A percentile compares a stretch with the other conserved stretches of the same genome.
These are phyloP conservation scores for Stropharia rugosoannulata DNA, from an alignment of 768 basidiomycete species.

Conservation along the genomic window DNA sequence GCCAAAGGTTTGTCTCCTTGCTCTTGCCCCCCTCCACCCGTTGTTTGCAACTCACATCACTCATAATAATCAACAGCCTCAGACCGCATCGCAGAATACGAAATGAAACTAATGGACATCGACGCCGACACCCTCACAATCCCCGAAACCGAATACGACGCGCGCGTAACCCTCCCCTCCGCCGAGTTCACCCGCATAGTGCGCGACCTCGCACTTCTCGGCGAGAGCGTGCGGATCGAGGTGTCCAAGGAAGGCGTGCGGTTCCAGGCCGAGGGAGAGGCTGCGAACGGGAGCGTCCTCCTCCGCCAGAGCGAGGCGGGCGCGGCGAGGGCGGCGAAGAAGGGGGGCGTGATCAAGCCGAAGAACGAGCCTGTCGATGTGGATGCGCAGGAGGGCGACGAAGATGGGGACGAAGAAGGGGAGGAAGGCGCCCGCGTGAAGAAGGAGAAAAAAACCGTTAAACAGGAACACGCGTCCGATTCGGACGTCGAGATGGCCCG, in stretches of 20 bases:
- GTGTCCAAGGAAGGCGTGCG: constrained; percentile 94
- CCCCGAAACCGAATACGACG: constrained; percentile 97
- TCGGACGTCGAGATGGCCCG: constrained; percentile 53
- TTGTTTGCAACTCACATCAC: too few species aligned
- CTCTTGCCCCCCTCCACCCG: too few species aligned
- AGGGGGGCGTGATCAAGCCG: constrained; percentile 41
- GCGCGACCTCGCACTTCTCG: constrained; percentile 84
- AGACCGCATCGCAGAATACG: constrained; percentile 95
- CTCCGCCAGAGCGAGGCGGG: constrained; percentile 67
- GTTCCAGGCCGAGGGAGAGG: constrained; percentile 91
- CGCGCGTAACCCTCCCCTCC: constrained; percentile 83
- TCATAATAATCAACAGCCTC: too few species aligned
- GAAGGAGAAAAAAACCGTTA: constrained; percentile 37
- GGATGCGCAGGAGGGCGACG: constrained; percentile 37
- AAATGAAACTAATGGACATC: constrained; percentile 99
- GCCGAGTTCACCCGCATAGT: constrained; percentile 91
- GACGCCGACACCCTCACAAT: constrained; percentile 93
- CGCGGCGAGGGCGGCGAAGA: constrained; percentile 23
- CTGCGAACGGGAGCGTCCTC: constrained; percentile 86
- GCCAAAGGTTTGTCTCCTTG: constrained; percentile 65
- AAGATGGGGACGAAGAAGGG: constrained; percentile 33
- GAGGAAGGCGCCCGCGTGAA: constrained; percentile 48
- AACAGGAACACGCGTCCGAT: constrained; percentile 47
- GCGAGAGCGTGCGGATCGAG: constrained; percentile 94
- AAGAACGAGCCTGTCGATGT: constrained; percentile 33